Percentiles rank a stretch among this genome's conserved stretches.
Conservation (phyloP, 352 stramenopile species). For the Phytophthora agathidicida region DNA sequence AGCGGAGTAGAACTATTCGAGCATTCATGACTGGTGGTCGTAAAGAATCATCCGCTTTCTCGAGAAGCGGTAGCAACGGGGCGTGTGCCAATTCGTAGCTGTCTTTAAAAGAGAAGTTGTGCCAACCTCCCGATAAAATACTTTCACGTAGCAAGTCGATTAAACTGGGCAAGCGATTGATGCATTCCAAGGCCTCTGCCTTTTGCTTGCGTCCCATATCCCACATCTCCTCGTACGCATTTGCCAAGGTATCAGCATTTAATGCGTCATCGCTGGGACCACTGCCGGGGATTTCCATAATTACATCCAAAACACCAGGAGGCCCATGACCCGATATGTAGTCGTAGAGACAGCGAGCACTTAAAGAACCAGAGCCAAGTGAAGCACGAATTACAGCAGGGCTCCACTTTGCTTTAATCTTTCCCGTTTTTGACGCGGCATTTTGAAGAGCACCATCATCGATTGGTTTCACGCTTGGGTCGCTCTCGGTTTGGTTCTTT, state of each 20-base stretch:
- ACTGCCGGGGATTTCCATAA: slow-evolving; percentile 34
- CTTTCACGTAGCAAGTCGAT: slow-evolving; percentile 75
- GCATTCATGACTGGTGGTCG: slow-evolving; percentile 37
- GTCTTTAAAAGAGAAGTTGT: slow-evolving; percentile 59
- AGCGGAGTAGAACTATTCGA: slow-evolving; percentile 71
- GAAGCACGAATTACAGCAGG: slow-evolving; percentile 58
- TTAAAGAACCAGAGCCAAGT: slow-evolving; percentile 67
- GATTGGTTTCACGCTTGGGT: slow-evolving; percentile 48
- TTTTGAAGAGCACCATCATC: slow-evolving; percentile 76
- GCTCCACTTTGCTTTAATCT: slow-evolving; percentile 69
- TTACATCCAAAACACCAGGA: slow-evolving; percentile 57
- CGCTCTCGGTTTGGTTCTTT: slow-evolving; percentile 24
- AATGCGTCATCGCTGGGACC: slow-evolving; percentile 48
- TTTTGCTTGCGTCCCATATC: slow-evolving; percentile 62
- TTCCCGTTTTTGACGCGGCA: slow-evolving; percentile 63
- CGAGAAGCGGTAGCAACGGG: slow-evolving; percentile 70
- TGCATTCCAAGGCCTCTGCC: slow-evolving; percentile 72
- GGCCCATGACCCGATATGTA: slow-evolving; percentile 68
- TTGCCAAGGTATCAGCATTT: slow-evolving; percentile 54
- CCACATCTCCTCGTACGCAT: slow-evolving; percentile 78
- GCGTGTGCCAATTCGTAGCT: slow-evolving; percentile 72
- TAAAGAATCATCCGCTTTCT: slow-evolving; percentile 37
- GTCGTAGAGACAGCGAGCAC: slow-evolving; percentile 68
- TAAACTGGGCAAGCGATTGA: slow-evolving; percentile 59
- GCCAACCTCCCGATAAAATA: slow-evolving; percentile 60